Evolutionary conservation across 345 rosid genomes (phyloP), one percentile per base, ranked within the genome.

Genomic region (Gossypium bickii): DNA sequence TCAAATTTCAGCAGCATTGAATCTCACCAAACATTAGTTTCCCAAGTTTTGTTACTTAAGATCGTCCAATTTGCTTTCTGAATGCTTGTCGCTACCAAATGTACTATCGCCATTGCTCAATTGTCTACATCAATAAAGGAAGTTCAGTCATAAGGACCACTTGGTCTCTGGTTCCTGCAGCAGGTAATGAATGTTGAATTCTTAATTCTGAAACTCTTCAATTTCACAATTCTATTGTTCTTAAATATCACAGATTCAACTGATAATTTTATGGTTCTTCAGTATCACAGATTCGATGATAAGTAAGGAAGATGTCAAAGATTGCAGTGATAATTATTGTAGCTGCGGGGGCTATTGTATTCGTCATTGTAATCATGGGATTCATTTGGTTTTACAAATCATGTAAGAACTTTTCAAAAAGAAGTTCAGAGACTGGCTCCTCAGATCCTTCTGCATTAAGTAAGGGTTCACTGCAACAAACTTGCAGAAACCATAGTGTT

Each of bases 361-460:
- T 84, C 9, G 16, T 80, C 59, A 83, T 81, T 52, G 70, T 84
- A 15, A 20, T 74, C 41, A 15, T 80, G 48, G 73, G 78, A 48
- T 78, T 85, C 34, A 17, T 84, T 55, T 86, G 89, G 87, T 74
- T 82, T 56, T 83, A 80, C 83, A 85, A 71, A 70, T 82, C 83
- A 48, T 74, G 82, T 52, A 82, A 71, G 47, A 72, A 66, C 27
- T 27, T 53, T 41, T 68, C 81, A 3, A 80, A 77, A 67, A 78
- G 80, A 75, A 86, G 70, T 65, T 89, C 91, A 0, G 91, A 85
- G 34, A 86, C 89, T 2, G 87, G 84, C 57, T 89, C 91, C 24
- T 89, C 93, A 22, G 86, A 86, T 75, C 91, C 89, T 70, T 81
- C 88, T 76, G 85, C 85, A 70, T 77, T 61, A 63, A 82, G 91